Base-by-base conservation (phyloP, 495 filamentous ascomycete species). In the Lasiosphaeriaceae sp. region DNA sequence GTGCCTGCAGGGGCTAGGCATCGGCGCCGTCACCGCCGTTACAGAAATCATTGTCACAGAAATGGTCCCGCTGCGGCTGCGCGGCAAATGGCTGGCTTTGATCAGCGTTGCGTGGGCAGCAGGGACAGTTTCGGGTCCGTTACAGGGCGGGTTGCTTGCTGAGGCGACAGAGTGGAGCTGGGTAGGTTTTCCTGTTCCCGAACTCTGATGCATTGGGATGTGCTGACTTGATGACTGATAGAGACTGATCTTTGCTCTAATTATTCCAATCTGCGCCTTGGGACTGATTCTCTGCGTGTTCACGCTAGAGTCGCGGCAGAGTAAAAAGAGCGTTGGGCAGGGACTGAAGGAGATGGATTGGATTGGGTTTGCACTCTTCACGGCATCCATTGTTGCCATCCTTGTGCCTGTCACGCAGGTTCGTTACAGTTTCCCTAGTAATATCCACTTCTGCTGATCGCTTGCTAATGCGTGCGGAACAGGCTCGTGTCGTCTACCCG, bases 31-130 rank as follows among this genome's bases (percentile, higher is more conserved):
- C 6, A 76, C 83, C 34, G 74, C 74, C 11, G 63, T 89, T 22
- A 85, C 80, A 1, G 80, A 86, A 55, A 80, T 89, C 34, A 61
- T 88, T 2, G 74, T 90, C 54, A 80, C 84, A 0, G 85, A 89
- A 56, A 63, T 86, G 3, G 79, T 82, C 29, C 79, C 80, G 11
- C 65, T 83, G n/a, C 50, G 76, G 0, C 63, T 73, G 50, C 66
- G 80, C 46, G 78, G 77, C 6, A 23, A 52, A 52, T 52, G 49
- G 49, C 34, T 52, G 5, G 49, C 49, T n/a, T 52, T 31, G 19
- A 52, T 52, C 49, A 34, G 49, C 31, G 74, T 67, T 17, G 81
- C 83, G 76, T 85, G 82, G 82, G 79, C 82, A 24, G 48, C 89
- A n/a, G 87, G 86, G 1, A 82, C 80, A 0, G 85, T 88, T 0